phyloP scores from a whole-genome alignment of 1,284 basidiomycete species.

The Fomitopsis schrenkii region DNA sequence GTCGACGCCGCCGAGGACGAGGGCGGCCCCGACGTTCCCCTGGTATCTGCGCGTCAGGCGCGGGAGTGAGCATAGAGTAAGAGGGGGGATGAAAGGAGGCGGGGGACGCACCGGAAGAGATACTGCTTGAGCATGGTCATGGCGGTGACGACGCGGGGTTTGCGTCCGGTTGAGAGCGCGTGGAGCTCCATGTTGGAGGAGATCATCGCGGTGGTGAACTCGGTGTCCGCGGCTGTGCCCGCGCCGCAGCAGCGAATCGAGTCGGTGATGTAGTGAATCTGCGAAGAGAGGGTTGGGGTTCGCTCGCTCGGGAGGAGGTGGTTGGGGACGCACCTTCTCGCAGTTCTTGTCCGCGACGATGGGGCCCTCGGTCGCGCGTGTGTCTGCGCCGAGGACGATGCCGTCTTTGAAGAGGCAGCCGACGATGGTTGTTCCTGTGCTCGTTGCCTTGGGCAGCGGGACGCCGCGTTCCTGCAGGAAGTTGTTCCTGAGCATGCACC shows the following conservation, averaged over 20 bases:
- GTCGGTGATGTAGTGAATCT: constrained; percentile 98
- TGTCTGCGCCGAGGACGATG: constrained; percentile 95
- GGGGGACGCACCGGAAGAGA: constrained; percentile 61
- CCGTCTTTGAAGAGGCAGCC: constrained; percentile 94
- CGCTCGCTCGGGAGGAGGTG: neutral
- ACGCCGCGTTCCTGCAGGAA: constrained; percentile 71
- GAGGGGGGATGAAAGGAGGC: neutral
- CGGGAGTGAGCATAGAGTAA: constrained; percentile 8
- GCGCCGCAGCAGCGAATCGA: constrained; percentile 98
- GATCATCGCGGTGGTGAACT: constrained; percentile 92
- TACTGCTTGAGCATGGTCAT: constrained; percentile 98
- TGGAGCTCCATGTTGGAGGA: constrained; percentile 93
- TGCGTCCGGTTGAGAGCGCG: constrained; percentile 78
- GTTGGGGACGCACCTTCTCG: constrained; percentile 74
- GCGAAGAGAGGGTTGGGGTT: neutral
- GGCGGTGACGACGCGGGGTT: constrained; percentile 89
- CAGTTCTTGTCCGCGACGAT: constrained; percentile 99
- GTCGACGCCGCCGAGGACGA: constrained; percentile 97
- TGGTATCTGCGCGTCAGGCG: constrained; percentile 63
- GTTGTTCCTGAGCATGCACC: constrained; percentile 57
- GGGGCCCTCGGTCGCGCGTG: constrained; percentile 89
- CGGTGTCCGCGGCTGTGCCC: constrained; percentile 97
- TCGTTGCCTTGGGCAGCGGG: constrained; percentile 79
- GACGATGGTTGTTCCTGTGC: constrained; percentile 98
- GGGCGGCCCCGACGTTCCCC: constrained; percentile 92